Evolutionary conservation across 2,329 filamentous ascomycete genomes (phyloP), one percentile per base, ranked within the genome.

Genomic region (Pezicula neosporulosa): DNA sequence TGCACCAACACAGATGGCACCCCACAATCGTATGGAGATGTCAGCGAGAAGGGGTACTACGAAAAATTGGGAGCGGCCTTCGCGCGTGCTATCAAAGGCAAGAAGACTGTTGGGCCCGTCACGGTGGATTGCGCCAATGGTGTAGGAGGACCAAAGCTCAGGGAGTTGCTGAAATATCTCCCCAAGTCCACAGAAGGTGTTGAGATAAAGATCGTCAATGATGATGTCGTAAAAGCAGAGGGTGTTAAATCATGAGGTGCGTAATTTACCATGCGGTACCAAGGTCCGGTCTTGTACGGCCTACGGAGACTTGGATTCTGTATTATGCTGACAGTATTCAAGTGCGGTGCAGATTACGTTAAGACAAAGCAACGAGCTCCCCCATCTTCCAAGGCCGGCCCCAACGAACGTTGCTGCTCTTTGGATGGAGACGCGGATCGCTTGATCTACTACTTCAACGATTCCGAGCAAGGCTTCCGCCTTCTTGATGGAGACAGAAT

Each of bases 401-500:
- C 83, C 1, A 84, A 87, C 50, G 86, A 87, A 57, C 87, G 94
- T 53, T 93, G 85, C 77, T 93, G 89, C 70, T 97, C 93, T 8
- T 81, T 96, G 51, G 94, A 99, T 61, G 94, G 94, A 48, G 94
- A 99, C 66, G 94, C 94, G 15, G 94, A 99, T 69, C 89, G 94
- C 52, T 78, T 99, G 55, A 90, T 97, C 52, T 97, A 96, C 77
- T 97, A 97, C 76, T 97, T 91, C 78, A 75, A 85, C 62, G 90
- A 96, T 63, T 81, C 86, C 12, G 84, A 91, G 59, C 87, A 83
- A 51, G 83, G 86, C 21, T 99, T 99, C 78, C 86, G 89, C 66
- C 89, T 99, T 67, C 83, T 99, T 12, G 94, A 99, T 63, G 94
- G 94, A 55, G 94, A 99, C 72, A 90, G 93, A 48, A 99, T 99